Base-by-base conservation (phyloP, 2,329 filamentous ascomycete genomes). In the Ophiostoma quercus region DNA sequence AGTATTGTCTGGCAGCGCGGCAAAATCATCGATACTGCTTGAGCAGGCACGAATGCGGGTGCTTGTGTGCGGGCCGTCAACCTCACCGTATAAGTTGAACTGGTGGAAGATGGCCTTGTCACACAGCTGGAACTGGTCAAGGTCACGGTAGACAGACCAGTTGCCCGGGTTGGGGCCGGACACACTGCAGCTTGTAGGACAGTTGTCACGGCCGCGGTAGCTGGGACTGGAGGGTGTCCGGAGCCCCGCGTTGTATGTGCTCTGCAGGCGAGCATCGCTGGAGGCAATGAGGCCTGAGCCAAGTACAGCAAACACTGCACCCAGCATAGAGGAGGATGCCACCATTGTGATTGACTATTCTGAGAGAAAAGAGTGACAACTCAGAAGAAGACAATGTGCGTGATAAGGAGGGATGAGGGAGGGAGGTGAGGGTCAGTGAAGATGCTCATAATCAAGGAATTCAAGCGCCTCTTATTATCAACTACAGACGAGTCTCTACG, bases 121-220 rank as follows among this genome's bases (percentile, higher is more conserved):
- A 41, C 66, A 67, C 29, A 29, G 8, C 14, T 54, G 41, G 2
- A 51, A 54, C 16, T 67, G 66, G 25, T 67, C 66, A 29, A 67
- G 66, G 66, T 43, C 47, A 32, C 47, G 25, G 41, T 57, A 67
- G 25, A 67, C 25, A 8, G 66, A 54, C 66, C 66, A 67, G 47
- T 67, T 67, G 16, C 43, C 66, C 7, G 66, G 34, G 66, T 39
- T 54, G 9, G 66, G 14, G 29, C 66, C 66, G 7, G 66, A 34
- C 3, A 57, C 4, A 25, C 43, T 57, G 66, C 66, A 67, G 29
- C 47, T 12, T 19, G 29, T 32, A 16, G 66, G 66, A 11, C 66
- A 67, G 57, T 63, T 63, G 29, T 63, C 57, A n/a, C 57, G 57
- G 57, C 57, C 57, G 25, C 57, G 57, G 57, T 63, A 63, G 57